Percentiles rank a stretch among this genome's conserved stretches.
phyloP scores from a whole-genome alignment of 352 stramenopile species.

The Phytopythium boreale region DNA sequence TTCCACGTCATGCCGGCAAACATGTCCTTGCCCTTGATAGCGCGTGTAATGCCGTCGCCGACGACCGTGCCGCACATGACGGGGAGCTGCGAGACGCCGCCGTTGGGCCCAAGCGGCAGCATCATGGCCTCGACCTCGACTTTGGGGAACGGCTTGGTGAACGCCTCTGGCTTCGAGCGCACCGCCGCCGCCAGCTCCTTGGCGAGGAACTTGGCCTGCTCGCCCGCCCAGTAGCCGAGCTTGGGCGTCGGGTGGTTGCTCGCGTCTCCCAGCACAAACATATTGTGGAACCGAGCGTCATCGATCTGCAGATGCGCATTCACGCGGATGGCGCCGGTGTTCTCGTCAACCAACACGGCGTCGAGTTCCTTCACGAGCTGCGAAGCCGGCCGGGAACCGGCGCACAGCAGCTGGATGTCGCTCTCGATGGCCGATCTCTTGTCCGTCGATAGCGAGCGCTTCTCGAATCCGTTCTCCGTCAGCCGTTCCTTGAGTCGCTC shows the following conservation, averaged over 20 bases:
- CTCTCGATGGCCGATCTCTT: constrained; percentile 30
- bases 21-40: constrained; percentile 31
- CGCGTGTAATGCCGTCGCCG: constrained; percentile 24
- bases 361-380: constrained; percentile 20
- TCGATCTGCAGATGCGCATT: constrained; percentile 28
- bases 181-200: constrained; percentile 17
- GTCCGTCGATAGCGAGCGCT: constrained; percentile 17
- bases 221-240: constrained; percentile 25
- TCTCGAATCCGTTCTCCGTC: constrained; percentile 21
- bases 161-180: constrained; percentile 14
- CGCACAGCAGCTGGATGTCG: constrained; percentile 34
- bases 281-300: constrained; percentile 17
- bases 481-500: constrained; percentile 21
- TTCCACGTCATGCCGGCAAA: constrained; percentile 20
- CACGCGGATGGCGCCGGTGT: constrained; percentile 19
- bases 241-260: constrained; percentile 37
- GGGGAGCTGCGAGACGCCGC: constrained; percentile 32
- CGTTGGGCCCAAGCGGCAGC: constrained; percentile 28
- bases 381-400: constrained; percentile 17
- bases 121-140: constrained; percentile 21
- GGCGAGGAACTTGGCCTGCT: constrained; percentile 28
- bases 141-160: constrained; percentile 21
- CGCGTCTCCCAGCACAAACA: constrained; percentile 36
- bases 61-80: constrained; percentile 26
- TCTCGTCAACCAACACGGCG: constrained; percentile 12